Conservation (phyloP, 768 basidiomycete genomes). For the Russula virescens region DNA sequence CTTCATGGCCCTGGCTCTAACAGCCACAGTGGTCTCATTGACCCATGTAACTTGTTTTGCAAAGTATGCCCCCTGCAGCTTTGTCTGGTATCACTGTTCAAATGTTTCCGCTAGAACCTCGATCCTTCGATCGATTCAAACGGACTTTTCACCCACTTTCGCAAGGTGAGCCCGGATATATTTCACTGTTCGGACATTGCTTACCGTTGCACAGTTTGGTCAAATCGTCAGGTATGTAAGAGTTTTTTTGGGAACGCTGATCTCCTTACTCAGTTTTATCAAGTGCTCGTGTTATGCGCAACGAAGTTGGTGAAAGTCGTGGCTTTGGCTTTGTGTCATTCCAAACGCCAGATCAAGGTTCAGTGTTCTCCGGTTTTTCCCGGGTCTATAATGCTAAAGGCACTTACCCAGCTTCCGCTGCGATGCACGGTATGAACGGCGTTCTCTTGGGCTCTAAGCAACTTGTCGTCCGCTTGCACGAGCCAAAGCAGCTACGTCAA, state of each 20-base stretch:
- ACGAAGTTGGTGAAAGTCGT: slow-evolving; percentile 72
- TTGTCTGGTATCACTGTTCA: slow-evolving; percentile 11
- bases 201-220: slow-evolving; percentile 52
- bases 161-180: slow-evolving; percentile 45
- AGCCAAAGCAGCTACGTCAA: slow-evolving; percentile 86
- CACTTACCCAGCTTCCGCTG: slow-evolving; percentile 50
- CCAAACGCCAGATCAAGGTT: slow-evolving; percentile 76
- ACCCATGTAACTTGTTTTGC: slow-evolving; percentile 87
- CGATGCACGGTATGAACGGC: slow-evolving; percentile 81
- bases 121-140: slow-evolving; percentile 84
- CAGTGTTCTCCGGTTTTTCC: background rate
- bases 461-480: slow-evolving; percentile 81
- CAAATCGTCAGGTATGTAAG: slow-evolving; percentile 74
- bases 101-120: slow-evolving; percentile 52
- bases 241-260: background rate
- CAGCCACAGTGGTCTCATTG: slow-evolving; percentile 83
- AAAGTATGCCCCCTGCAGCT: slow-evolving; percentile 45
- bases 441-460: slow-evolving; percentile 63
- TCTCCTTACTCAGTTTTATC: slow-evolving; percentile 1
- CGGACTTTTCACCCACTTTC: slow-evolving; percentile 76
- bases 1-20: slow-evolving; percentile 64
- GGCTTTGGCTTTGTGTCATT: slow-evolving; percentile 91
- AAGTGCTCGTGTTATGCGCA: slow-evolving; percentile 90
- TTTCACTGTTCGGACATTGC: background rate
- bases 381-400: slow-evolving; percentile 13